Evolutionary conservation across 805 yeast genomes (phyloP).

Genomic region (Kurtzmaniella cleridarum): DNA sequence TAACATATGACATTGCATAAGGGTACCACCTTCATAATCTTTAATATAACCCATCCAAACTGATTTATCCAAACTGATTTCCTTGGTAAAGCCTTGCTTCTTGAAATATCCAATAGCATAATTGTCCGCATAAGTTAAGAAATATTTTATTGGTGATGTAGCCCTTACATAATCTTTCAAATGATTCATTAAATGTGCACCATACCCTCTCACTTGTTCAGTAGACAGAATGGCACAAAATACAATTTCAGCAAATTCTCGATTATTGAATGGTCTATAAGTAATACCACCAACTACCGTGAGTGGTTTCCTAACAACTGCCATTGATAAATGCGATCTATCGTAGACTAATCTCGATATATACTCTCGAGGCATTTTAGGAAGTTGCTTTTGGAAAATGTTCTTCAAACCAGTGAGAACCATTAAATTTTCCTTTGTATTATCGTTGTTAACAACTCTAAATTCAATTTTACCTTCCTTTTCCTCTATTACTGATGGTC

Average conservation of each 20-base stretch:
- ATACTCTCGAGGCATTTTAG: conserved; percentile 98
- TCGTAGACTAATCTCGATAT: conserved; percentile 93
- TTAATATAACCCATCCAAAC: conserved; percentile 98
- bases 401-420: conserved; percentile 92
- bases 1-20: conserved; percentile 95
- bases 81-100: conserved; percentile 97
- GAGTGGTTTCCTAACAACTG: conserved; percentile 87
- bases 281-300: conserved; percentile 98
- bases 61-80: conserved; percentile 75
- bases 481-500: conserved; percentile 93
- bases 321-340: conserved; percentile 90
- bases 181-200: conserved; percentile 98
- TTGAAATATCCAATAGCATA: conserved; percentile 98
- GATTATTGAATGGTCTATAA: conserved; percentile 83
- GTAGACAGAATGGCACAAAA: conserved; percentile 97
- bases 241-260: conserved; percentile 95
- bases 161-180: conserved; percentile 90
- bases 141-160: conserved; percentile 79
- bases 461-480: conserved; percentile 90
- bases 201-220: conserved; percentile 97
- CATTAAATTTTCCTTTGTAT: conserved; percentile 79
- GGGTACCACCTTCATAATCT: conserved; percentile 97
- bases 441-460: conserved; percentile 94
- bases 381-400: conserved; percentile 94
- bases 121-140: conserved; percentile 94